A percentile compares a stretch with the other conserved stretches of the same genome.
Evolutionary conservation across 306 rosid genomes (phyloP).

Genomic region (Begonia fuchsioides): DNA sequence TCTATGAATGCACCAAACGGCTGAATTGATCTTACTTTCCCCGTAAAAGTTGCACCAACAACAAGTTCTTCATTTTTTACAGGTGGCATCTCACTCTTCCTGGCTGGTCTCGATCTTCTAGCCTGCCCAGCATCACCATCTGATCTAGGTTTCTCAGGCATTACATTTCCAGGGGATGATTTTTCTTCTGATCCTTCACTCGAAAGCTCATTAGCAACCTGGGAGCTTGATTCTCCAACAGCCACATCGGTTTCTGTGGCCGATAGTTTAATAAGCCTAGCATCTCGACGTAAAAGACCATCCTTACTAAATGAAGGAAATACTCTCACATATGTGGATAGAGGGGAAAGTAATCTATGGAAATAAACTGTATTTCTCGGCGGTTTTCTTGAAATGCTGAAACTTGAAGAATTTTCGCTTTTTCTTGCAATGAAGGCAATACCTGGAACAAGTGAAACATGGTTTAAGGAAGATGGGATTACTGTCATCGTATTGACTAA

Average conservation of each 20-base stretch:
- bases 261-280: constrained; percentile 30
- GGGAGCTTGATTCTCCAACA: constrained; percentile 48
- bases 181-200: constrained; percentile 19
- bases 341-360: constrained; percentile 39
- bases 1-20: constrained; percentile 97
- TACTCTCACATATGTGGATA: constrained; percentile 30
- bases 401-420: constrained; percentile 31
- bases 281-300: constrained; percentile 24
- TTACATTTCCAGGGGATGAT: constrained; percentile 24
- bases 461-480: constrained; percentile 49
- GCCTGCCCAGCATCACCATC: constrained; percentile 20
- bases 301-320: constrained; percentile 32
- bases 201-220: constrained; percentile 35
- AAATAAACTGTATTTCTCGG: constrained; percentile 25
- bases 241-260: constrained; percentile 69
- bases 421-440: constrained; percentile 37
- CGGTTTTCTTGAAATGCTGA: constrained; percentile 40
- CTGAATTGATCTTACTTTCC: constrained; percentile 88
- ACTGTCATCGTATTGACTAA: constrained; percentile 46
- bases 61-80: constrained; percentile 69
- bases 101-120: constrained; percentile 45
- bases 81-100: constrained; percentile 92
- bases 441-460: constrained; percentile 59
- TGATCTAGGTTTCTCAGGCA: background rate
- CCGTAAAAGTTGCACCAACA: constrained; percentile 74